Evolutionary conservation across 371 early-diverging fungal species (phyloP), one percentile per base, ranked within the genome.

Genomic region (Mortierella sp.): DNA sequence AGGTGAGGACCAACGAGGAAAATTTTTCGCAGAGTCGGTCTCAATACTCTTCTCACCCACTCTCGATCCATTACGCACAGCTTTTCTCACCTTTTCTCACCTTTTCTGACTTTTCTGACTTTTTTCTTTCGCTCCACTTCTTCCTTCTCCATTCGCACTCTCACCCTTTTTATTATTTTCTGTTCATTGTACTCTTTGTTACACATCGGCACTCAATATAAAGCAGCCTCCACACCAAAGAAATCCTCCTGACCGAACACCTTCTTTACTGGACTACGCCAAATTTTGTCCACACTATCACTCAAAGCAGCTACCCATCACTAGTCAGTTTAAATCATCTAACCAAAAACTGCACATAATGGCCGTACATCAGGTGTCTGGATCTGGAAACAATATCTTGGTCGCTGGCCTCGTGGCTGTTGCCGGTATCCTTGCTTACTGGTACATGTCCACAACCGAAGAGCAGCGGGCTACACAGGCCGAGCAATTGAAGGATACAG

Each of bases 381-480:
- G 45, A 1, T 12, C 43, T 7, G 14, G 59, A 3, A 66, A 57
- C 57, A 72, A 72, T 44, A 46, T 69, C 19, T 4, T 68, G 37
- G 11, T 77, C 16, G 69, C 66, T 14, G 60, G 69, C 16, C 26
- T 72, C 25, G 29, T 69, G 21, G 46, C 79, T 19, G 47, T 72
- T 21, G 68, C 69, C 9, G 47, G 79, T 23, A 60, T 65, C 47
- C 19, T 55, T 25, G 66, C 61, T 50, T 77, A 68, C 57, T 77
- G 79, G 79, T 77, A 69, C 52, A 77, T 77, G 79, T 14, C 79
- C 44, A 77, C 79, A 21, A 77, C 72, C 19, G 79, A 77, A 43
- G 79, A 77, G 25, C 55, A 77, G 53, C 79, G 79, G 25, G 69
- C 69, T 1, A 51, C 43, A 11, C 72, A 77, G 25, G 65, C 65